These are phyloP conservation scores for Melanogaster broomeanus DNA, from an alignment of 768 basidiomycete species.

Conservation along the genomic window DNA sequence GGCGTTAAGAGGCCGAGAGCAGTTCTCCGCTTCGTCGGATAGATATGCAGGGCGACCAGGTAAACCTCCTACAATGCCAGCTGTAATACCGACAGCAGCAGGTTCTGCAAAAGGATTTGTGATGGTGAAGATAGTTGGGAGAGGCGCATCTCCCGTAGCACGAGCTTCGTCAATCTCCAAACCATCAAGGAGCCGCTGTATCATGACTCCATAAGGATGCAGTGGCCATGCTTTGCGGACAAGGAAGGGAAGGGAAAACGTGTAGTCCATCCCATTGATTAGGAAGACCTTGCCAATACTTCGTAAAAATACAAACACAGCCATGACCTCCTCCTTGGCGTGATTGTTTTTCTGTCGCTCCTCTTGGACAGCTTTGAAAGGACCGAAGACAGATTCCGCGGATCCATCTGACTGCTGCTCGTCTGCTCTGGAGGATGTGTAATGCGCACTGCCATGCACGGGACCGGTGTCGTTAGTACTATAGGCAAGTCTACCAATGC, in stretches of 20 bases:
- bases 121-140: constrained; percentile 83
- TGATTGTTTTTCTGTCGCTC: constrained; percentile 41
- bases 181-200: constrained; percentile 72
- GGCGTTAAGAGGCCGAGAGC: constrained; percentile 49
- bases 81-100: constrained; percentile 66
- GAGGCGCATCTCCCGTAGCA: constrained; percentile 59
- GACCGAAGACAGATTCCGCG: constrained; percentile 39
- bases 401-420: constrained; percentile 16
- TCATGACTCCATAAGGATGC: constrained; percentile 75
- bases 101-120: constrained; percentile 78
- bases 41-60: constrained; percentile 37
- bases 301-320: constrained; percentile 77
- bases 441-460: constrained; percentile 29
- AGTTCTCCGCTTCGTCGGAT: constrained; percentile 57
- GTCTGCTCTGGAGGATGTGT: constrained; percentile 21
- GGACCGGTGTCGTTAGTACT: constrained; percentile 28
- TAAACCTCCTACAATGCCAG: constrained; percentile 53
- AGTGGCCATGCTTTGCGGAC: constrained; percentile 80
- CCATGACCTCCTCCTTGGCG: constrained; percentile 44
- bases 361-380: constrained; percentile 43
- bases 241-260: constrained; percentile 79
- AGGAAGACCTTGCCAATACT: constrained; percentile 73
- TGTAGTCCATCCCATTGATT: constrained; percentile 70
- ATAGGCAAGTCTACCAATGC: constrained; percentile 73
- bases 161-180: constrained; percentile 68